A percentile compares a stretch with the other conserved stretches of the same genome.
phyloP scores from a whole-genome alignment of 1,284 basidiomycete species.

The Pyrrhoderma lamaoense region DNA sequence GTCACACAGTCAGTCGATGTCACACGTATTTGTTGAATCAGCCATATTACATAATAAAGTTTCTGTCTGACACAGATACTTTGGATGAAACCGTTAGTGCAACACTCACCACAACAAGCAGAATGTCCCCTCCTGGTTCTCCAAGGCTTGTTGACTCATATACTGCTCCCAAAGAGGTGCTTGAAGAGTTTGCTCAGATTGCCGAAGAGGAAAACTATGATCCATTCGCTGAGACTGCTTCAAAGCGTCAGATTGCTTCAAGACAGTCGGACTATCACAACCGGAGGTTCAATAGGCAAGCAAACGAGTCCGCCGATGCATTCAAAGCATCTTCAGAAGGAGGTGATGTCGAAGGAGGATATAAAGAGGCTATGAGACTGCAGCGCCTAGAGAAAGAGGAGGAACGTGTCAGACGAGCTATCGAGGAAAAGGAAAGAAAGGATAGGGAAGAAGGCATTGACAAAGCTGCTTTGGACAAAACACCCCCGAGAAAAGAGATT shows the following conservation, averaged over 20 bases:
- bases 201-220: slow-evolving; percentile 90
- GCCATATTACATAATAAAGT: neutral
- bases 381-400: slow-evolving; percentile 93
- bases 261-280: slow-evolving; percentile 96
- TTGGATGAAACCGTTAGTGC: neutral
- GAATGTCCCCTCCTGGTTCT: slow-evolving; percentile 32
- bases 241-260: slow-evolving; percentile 87
- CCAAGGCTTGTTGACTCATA: slow-evolving; percentile 71
- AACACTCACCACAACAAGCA: slow-evolving; percentile 14
- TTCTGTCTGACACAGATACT: neutral
- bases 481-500: slow-evolving; percentile 72
- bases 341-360: slow-evolving; percentile 73
- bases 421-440: slow-evolving; percentile 80
- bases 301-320: slow-evolving; percentile 71
- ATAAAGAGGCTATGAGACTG: slow-evolving; percentile 95
- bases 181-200: slow-evolving; percentile 90
- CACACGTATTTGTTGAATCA: neutral
- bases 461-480: slow-evolving; percentile 83
- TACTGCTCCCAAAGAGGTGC: slow-evolving; percentile 89
- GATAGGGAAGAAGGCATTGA: slow-evolving; percentile 75
- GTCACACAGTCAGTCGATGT: no score
- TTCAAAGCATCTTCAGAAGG: slow-evolving; percentile 62
- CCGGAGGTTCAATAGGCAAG: slow-evolving; percentile 80
- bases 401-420: slow-evolving; percentile 73
- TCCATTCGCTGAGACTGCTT: slow-evolving; percentile 89